phyloP scores from a whole-genome alignment of 768 basidiomycete genomes.

The Lactarius trivialis region DNA sequence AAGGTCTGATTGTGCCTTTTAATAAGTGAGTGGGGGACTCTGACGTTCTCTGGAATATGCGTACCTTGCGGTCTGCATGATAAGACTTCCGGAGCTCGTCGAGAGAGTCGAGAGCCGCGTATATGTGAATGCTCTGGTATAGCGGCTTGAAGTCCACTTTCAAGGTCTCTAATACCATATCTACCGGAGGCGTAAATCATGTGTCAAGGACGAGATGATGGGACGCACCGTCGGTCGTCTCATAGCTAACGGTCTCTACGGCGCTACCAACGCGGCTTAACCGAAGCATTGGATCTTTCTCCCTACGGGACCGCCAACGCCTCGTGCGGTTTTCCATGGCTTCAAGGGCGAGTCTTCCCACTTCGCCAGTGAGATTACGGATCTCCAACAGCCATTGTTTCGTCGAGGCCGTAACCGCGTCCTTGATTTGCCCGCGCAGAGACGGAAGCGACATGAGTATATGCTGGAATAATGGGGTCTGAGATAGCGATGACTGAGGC shows the following conservation, averaged over 20 bases:
- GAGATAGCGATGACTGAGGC: conserved; percentile 81
- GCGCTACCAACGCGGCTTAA: conserved; percentile 81
- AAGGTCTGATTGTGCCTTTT: conserved; percentile 91
- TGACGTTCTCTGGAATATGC: background rate
- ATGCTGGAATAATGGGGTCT: conserved; percentile 90
- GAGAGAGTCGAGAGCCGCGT: conserved; percentile 83
- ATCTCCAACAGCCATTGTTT: conserved; percentile 98
- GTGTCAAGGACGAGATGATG: background rate
- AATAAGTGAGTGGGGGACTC: background rate
- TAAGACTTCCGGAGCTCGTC: conserved; percentile 87
- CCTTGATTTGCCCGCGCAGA: conserved; percentile 80
- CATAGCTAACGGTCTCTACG: conserved; percentile 86
- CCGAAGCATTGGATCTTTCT: conserved; percentile 75
- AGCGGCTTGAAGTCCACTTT: conserved; percentile 91
- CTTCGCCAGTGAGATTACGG: conserved; percentile 76
- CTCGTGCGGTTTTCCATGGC: conserved; percentile 79
- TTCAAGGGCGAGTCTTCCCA: conserved; percentile 84
- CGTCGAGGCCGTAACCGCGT: conserved; percentile 88
- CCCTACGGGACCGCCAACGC: conserved; percentile 77
- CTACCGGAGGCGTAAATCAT: conserved; percentile 36
- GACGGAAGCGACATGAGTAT: conserved; percentile 89
- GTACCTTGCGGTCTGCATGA: conserved; percentile 92
- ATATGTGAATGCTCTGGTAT: conserved; percentile 96
- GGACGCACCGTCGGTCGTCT: conserved; percentile 86
- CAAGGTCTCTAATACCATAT: conserved; percentile 81